Evolutionary conservation across 176 grass and related monocot species (phyloP).

Genomic region (Elymus sibiricus): DNA sequence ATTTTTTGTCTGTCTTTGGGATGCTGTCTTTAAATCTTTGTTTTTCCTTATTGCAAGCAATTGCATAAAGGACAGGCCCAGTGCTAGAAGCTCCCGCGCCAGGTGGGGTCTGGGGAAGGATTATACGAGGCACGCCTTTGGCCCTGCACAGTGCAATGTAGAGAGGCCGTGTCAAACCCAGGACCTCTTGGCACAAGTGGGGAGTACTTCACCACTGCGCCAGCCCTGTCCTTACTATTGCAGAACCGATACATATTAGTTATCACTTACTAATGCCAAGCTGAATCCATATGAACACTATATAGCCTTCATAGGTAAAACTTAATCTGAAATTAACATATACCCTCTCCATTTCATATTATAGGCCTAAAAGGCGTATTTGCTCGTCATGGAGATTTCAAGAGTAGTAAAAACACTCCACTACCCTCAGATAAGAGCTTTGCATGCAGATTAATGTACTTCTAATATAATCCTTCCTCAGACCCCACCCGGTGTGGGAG

Average conservation of each 20-base stretch:
- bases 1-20: slow-evolving; percentile 12
- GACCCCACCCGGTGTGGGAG: too few species aligned
- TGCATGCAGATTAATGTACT: neutral
- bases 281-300: neutral
- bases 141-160: too few species aligned
- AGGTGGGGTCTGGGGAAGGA: too few species aligned
- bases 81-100: too few species aligned
- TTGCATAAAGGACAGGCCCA: neutral
- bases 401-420: neutral
- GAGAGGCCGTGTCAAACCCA: too few species aligned
- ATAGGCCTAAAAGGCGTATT: neutral
- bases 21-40: neutral
- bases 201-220: too few species aligned
- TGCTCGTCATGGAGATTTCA: neutral
- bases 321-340: neutral
- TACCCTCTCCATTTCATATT: slow-evolving; percentile 1
- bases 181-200: too few species aligned
- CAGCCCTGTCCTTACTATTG: neutral
- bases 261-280: slow-evolving; percentile 12
- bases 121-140: too few species aligned
- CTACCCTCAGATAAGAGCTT: neutral
- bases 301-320: neutral
- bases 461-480: neutral
- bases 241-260: neutral
- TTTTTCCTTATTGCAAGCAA: slow-evolving; percentile 8